Evolutionary conservation across 2,329 filamentous ascomycete genomes (phyloP).

Genomic region (Pseudogymnoascus sp.): DNA sequence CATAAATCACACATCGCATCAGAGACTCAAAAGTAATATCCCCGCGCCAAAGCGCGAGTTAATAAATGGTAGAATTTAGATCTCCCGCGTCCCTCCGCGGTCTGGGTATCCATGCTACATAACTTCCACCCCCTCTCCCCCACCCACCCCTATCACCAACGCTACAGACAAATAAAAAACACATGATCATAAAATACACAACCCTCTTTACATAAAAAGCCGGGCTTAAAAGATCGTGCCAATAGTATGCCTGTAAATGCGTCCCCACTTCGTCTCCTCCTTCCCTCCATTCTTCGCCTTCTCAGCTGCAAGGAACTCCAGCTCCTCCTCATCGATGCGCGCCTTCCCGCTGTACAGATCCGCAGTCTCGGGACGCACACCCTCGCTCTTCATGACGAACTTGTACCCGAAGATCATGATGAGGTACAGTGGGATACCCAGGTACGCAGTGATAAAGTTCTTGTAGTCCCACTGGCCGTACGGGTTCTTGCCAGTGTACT

Average conservation of each 20-base stretch:
- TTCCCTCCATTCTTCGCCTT: slow-evolving; percentile 17
- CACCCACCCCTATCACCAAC: background rate
- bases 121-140: background rate
- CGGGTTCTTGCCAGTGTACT: slow-evolving; percentile 31
- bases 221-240: slow-evolving; percentile 22
- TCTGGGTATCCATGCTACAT: slow-evolving; percentile 7
- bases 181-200: slow-evolving; percentile 1
- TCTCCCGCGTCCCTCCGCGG: background rate
- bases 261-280: slow-evolving; percentile 20
- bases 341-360: slow-evolving; percentile 54
- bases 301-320: slow-evolving; percentile 25
- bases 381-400: slow-evolving; percentile 34
- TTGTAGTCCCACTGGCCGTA: slow-evolving; percentile 48
- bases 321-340: slow-evolving; percentile 52
- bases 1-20: background rate
- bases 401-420: slow-evolving; percentile 52
- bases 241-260: slow-evolving; percentile 21
- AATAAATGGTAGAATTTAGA: slow-evolving; percentile 3
- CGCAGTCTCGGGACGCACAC: slow-evolving; percentile 41
- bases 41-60: background rate
- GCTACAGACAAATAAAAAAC: background rate
- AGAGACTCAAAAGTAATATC: background rate
- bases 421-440: slow-evolving; percentile 56
- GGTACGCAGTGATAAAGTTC: slow-evolving; percentile 57
- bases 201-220: background rate